A percentile compares a stretch with the other conserved stretches of the same genome.
Evolutionary conservation across 2,329 filamentous ascomycete genomes (phyloP).

Genomic region (Colletotrichum sp.): DNA sequence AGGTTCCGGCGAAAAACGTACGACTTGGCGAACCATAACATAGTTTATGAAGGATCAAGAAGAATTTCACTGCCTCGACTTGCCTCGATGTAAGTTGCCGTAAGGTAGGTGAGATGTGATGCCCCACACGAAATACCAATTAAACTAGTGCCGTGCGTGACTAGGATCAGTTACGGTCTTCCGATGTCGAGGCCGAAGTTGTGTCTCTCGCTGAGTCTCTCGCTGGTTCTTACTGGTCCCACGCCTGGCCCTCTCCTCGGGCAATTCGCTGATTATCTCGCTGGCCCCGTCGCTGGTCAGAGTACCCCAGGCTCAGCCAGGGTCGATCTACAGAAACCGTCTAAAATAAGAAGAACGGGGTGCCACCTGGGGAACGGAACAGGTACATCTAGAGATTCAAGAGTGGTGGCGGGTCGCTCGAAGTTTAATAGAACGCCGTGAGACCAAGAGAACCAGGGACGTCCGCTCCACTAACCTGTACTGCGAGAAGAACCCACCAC

Average conservation of each 20-base stretch:
- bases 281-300: background rate
- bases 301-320: background rate
- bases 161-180: background rate
- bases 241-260: background rate
- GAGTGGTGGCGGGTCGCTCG: background rate
- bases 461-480: background rate
- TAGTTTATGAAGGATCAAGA: background rate
- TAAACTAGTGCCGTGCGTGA: background rate
- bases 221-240: background rate
- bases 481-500: background rate
- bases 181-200: background rate
- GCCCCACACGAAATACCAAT: background rate
- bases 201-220: background rate
- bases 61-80: background rate
- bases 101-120: background rate
- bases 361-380: background rate
- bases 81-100: background rate
- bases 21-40: accelerated
- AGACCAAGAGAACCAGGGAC: background rate
- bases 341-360: background rate
- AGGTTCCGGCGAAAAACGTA: accelerated
- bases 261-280: background rate
- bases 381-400: background rate
- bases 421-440: background rate
- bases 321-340: background rate